Percentiles rank a stretch among this genome's conserved stretches.
Evolutionary conservation across 768 basidiomycete genomes (phyloP).

Genomic region (Mycena latifolia): DNA sequence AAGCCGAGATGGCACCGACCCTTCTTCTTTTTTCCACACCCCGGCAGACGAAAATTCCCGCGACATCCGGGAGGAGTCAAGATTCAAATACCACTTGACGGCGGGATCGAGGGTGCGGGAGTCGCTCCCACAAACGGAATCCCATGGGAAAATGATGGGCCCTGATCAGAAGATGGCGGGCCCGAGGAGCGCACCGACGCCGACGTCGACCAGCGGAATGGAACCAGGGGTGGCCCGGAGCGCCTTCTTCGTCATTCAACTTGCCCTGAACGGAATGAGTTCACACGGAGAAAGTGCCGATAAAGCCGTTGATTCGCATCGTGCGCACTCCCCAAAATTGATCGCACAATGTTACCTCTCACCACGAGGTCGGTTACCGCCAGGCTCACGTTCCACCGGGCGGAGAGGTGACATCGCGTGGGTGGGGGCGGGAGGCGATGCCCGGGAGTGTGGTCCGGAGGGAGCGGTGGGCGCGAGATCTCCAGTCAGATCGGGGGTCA

Average conservation of each 20-base stretch:
- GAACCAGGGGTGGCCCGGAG: no score
- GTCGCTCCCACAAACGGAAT: conserved; percentile 2
- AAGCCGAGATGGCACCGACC: no score
- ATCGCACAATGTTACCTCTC: not conserved
- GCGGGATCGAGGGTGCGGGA: no score
- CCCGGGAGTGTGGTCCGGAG: no score
- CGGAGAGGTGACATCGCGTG: not conserved
- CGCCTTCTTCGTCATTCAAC: not conserved
- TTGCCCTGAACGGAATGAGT: not conserved
- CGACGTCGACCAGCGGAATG: no score
- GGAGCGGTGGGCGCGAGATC: not conserved
- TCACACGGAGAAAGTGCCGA: not conserved
- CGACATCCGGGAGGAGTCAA: no score
- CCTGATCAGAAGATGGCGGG: not conserved
- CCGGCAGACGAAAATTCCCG: not conserved
- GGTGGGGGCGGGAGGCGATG: not conserved
- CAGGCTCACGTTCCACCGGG: not conserved
- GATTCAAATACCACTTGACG: no score
- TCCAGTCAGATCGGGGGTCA: not conserved
- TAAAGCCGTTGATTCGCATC: no score
- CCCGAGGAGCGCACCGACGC: not conserved
- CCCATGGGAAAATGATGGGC: not conserved
- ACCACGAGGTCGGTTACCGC: not conserved
- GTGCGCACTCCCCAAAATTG: no score
- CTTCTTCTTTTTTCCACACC: no score